Evolutionary conservation across 345 rosid genomes (phyloP), one percentile per base, ranked within the genome.

Genomic region (Eucalyptus globulus): DNA sequence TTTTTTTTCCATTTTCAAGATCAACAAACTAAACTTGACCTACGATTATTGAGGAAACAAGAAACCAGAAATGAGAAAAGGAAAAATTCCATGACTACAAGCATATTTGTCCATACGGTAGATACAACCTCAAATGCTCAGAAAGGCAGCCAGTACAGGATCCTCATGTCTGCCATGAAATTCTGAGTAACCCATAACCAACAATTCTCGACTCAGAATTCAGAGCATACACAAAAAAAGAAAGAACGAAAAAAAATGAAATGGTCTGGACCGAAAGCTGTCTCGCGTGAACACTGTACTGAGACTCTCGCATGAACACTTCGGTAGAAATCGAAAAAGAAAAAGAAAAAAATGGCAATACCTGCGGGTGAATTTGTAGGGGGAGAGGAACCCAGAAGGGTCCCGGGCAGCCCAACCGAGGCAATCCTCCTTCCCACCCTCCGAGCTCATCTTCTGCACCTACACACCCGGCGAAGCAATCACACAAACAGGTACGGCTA

Each of bases 321-420:
- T 16, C 43, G 34, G 34, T 34, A 69, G 24, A 60, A 60, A 60
- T 60, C 7, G 67, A 60, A 26, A 6, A 60, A 4, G 27, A 53
- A 40, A 53, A 37, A 37, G 4, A 24, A 54, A 15, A 12, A 34
- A 60, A 21, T 26, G 11, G 51, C 27, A 37, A 26, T 89, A 96
- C 98, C 97, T 94, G 92, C 98, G 97, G 87, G 88, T 93, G 93
- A 96, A 93, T 24, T 88, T 88, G 90, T 94, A 93, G 24, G 96
- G 98, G 15, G 97, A 95, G 47, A 94, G 92, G 92, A 93, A 89
- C 88, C 98, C 97, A 87, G 96, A 93, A 47, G 95, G 91, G 87
- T 95, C 97, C 89, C 90, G 90, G 47, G 98, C 97, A 13, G 98
- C 98, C 97, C 96, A 96, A 3, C 92, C 95, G 83, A 94, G 88